Percentiles rank a stretch among this genome's conserved stretches.
Evolutionary conservation across 2,329 filamentous ascomycete genomes (phyloP).

Genomic region (Aschersonia sp.): DNA sequence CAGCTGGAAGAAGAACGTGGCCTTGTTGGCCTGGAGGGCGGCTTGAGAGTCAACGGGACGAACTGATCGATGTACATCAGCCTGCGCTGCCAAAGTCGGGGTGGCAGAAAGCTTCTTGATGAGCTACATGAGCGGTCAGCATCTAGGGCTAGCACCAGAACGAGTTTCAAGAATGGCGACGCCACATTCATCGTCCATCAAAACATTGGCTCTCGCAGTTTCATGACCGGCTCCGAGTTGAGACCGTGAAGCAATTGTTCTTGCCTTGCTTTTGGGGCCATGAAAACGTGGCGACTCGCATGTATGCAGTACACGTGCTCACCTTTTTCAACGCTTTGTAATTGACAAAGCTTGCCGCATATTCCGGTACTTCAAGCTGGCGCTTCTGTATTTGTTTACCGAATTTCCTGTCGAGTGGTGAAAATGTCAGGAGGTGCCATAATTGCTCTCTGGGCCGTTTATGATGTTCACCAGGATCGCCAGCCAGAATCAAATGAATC

Average conservation of each 20-base stretch:
- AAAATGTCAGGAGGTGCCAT: not conserved
- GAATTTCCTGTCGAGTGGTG: slow-evolving; percentile 65
- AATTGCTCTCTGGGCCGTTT: not conserved
- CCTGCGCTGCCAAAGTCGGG: slow-evolving; percentile 66
- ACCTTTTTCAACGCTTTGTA: slow-evolving; percentile 99
- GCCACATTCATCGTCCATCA: not conserved
- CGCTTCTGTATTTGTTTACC: slow-evolving; percentile 98
- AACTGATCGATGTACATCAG: slow-evolving; percentile 37
- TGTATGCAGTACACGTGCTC: slow-evolving; percentile 2
- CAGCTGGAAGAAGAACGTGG: slow-evolving; percentile 95
- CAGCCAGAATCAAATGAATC: not conserved
- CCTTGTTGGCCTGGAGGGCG: slow-evolving; percentile 89
- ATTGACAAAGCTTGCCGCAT: slow-evolving; percentile 97
- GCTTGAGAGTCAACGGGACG: slow-evolving; percentile 61
- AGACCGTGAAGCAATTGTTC: too few relatives aligned
- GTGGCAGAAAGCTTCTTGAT: slow-evolving; percentile 97
- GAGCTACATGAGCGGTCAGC: slow-evolving; percentile 43
- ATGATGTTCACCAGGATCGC: not conserved
- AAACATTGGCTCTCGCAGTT: too few relatives aligned
- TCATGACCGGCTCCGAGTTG: too few relatives aligned
- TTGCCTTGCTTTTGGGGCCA: too few relatives aligned
- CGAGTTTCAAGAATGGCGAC: not conserved
- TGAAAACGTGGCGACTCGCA: too few relatives aligned
- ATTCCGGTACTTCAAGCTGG: slow-evolving; percentile 97
- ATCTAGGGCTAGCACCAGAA: not conserved